phyloP scores from a whole-genome alignment of 2,329 filamentous ascomycete species.

The Epichloe sylvatica region DNA sequence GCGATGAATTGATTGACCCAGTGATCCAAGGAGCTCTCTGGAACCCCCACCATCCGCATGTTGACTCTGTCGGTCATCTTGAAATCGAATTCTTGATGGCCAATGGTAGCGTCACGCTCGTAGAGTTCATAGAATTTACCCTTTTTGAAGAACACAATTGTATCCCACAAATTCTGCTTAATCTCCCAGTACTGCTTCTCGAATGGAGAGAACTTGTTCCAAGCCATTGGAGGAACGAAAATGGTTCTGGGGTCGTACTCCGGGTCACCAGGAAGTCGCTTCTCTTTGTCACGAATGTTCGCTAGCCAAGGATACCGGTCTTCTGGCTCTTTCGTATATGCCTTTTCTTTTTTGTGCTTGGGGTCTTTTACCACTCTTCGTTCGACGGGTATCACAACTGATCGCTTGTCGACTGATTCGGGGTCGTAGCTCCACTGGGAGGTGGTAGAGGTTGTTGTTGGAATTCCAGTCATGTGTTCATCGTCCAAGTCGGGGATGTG shows the following conservation, averaged over 20 bases:
- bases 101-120: slow-evolving; percentile 92
- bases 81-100: slow-evolving; percentile 90
- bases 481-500: slow-evolving; percentile 39
- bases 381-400: slow-evolving; percentile 21
- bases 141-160: slow-evolving; percentile 99
- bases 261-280: slow-evolving; percentile 61
- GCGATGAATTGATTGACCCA: slow-evolving; percentile 98
- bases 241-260: slow-evolving; percentile 86
- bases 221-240: slow-evolving; percentile 73
- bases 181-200: slow-evolving; percentile 99
- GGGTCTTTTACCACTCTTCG: slow-evolving; percentile 15
- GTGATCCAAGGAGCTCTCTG: slow-evolving; percentile 85
- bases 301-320: slow-evolving; percentile 84
- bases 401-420: slow-evolving; percentile 24
- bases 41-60: slow-evolving; percentile 98
- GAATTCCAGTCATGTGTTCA: slow-evolving; percentile 39
- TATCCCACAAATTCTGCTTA: slow-evolving; percentile 95
- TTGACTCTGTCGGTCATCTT: slow-evolving; percentile 97
- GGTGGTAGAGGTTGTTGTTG: slow-evolving; percentile 55
- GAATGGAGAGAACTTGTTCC: slow-evolving; percentile 76
- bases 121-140: slow-evolving; percentile 98
- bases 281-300: slow-evolving; percentile 70
- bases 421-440: slow-evolving; percentile 64
- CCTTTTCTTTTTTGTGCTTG: slow-evolving; percentile 49
- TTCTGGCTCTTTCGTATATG: slow-evolving; percentile 69